phyloP scores from a whole-genome alignment of 306 rosid genomes.

The Urtica urens region DNA sequence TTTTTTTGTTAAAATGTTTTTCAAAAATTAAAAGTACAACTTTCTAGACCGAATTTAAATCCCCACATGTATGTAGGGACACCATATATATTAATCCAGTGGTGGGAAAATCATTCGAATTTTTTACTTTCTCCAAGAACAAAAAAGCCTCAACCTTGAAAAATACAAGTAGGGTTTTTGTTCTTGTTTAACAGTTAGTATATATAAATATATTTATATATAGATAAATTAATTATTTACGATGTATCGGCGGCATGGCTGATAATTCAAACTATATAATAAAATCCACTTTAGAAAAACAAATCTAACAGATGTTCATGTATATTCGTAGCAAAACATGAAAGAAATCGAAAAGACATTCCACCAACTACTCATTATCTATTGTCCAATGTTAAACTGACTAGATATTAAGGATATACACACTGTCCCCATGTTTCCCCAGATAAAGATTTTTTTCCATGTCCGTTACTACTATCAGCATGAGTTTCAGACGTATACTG shows the following conservation, averaged over 20 bases:
- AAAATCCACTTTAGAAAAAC: background rate
- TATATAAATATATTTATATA: too few species aligned
- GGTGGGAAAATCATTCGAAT: background rate
- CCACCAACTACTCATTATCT: background rate
- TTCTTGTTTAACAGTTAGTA: too few species aligned
- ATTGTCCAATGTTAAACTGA: background rate
- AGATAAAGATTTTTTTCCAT: background rate
- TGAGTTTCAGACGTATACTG: too few species aligned
- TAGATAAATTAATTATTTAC: background rate
- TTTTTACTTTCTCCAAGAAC: too few species aligned
- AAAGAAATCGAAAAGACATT: conserved; percentile 9
- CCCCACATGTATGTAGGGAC: background rate
- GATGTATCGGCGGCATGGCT: background rate
- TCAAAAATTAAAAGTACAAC: too few species aligned
- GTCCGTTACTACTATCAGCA: background rate
- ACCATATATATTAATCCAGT: too few species aligned
- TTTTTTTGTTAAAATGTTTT: too few species aligned
- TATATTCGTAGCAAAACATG: conserved; percentile 4
- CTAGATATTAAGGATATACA: too few species aligned
- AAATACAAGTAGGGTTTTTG: too few species aligned
- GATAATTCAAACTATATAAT: conserved; percentile 2
- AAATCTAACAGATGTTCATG: background rate
- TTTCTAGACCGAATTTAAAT: too few species aligned
- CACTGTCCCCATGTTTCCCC: background rate
- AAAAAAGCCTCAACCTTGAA: too few species aligned